Conservation (phyloP, 2,329 filamentous ascomycete genomes). For the Penicillium sp. region DNA sequence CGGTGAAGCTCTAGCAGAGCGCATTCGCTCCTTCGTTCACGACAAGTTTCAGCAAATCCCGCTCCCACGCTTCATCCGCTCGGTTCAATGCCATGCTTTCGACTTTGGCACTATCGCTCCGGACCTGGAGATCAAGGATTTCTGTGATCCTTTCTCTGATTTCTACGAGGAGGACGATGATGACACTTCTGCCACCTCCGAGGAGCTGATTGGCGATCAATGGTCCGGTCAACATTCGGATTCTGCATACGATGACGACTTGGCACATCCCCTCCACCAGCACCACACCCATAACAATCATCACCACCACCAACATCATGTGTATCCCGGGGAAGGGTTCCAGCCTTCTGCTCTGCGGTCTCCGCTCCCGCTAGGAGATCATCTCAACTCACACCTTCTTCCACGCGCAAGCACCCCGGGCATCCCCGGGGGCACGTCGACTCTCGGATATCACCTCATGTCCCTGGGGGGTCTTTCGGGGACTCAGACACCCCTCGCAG, state of each 20-base stretch:
- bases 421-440: constrained; percentile 46
- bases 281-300: not conserved
- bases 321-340: constrained; percentile 25
- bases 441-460: constrained; percentile 44
- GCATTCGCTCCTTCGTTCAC: constrained; percentile 88
- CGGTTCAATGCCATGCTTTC: constrained; percentile 89
- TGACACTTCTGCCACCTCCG: constrained; percentile 35
- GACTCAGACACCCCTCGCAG: constrained; percentile 44
- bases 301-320: constrained; percentile 20
- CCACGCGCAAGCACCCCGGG: constrained; percentile 43
- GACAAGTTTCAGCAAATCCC: constrained; percentile 89
- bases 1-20: constrained; percentile 74
- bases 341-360: constrained; percentile 32
- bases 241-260: constrained; percentile 28
- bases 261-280: constrained; percentile 18
- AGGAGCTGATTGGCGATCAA: constrained; percentile 26
- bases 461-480: constrained; percentile 45
- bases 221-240: constrained; percentile 17
- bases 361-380: constrained; percentile 32
- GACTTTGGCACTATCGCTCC: constrained; percentile 81
- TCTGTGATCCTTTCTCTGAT: constrained; percentile 89
- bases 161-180: constrained; percentile 79
- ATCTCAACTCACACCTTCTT: constrained; percentile 38
- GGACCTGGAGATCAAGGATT: constrained; percentile 87
- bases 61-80: constrained; percentile 92